Percentiles rank a stretch among this genome's conserved stretches.
Evolutionary conservation across 2,329 filamentous ascomycete species (phyloP).

Genomic region (Pseudogymnoascus sp.): DNA sequence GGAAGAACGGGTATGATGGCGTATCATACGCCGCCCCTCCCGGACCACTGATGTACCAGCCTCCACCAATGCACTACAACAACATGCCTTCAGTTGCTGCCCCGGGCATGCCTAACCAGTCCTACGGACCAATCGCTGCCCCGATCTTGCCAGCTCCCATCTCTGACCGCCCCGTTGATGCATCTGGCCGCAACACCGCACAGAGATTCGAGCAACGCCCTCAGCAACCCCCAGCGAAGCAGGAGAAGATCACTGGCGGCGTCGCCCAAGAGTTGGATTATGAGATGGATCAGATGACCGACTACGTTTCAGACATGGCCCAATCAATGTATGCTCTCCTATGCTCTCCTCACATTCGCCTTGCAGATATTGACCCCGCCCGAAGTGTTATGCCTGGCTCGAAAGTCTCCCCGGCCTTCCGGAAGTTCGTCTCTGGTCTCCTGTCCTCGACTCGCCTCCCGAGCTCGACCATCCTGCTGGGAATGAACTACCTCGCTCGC

Average conservation of each 20-base stretch:
- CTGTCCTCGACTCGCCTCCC: slow-evolving; percentile 66
- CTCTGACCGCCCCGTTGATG: slow-evolving; percentile 33
- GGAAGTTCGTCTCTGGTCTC: slow-evolving; percentile 68
- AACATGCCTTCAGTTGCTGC: slow-evolving; percentile 30
- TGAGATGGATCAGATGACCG: slow-evolving; percentile 71
- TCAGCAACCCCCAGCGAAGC: slow-evolving; percentile 35
- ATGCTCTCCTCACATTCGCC: slow-evolving; percentile 46
- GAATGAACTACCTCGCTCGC: slow-evolving; percentile 61
- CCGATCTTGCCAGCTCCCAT: slow-evolving; percentile 37
- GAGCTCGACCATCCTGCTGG: slow-evolving; percentile 65
- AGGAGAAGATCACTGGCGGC: slow-evolving; percentile 42
- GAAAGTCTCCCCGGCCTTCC: slow-evolving; percentile 56
- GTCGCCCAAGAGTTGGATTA: slow-evolving; percentile 71
- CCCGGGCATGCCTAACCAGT: slow-evolving; percentile 30
- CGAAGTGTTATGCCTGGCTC: slow-evolving; percentile 58
- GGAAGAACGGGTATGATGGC: slow-evolving; percentile 28
- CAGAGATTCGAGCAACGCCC: slow-evolving; percentile 24
- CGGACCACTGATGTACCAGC: slow-evolving; percentile 18
- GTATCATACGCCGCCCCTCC: slow-evolving; percentile 38
- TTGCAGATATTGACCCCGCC: slow-evolving; percentile 57
- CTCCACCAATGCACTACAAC: slow-evolving; percentile 28
- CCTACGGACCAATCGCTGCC: slow-evolving; percentile 40
- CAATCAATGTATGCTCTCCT: slow-evolving; percentile 59
- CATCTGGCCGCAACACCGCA: slow-evolving; percentile 34
- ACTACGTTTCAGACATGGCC: slow-evolving; percentile 69